Base-by-base conservation (phyloP, 2,329 filamentous ascomycete species). In the Hypoxylon sp. region DNA sequence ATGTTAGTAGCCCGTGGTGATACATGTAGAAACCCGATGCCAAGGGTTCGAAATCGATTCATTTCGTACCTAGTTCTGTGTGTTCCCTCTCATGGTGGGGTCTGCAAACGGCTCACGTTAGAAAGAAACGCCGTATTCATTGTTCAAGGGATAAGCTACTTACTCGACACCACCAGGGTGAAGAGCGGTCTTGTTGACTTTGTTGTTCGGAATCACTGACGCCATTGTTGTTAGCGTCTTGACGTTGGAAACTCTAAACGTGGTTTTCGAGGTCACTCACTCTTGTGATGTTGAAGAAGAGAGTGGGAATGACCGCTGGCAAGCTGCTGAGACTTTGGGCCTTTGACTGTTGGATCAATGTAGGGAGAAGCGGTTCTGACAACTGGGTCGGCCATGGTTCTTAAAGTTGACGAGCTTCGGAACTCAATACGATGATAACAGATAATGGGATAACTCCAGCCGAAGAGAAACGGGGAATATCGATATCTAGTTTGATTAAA, bases 91-190 rank as follows among this genome's bases (percentile, higher is more conserved):
- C 77, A 22, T 72, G 68, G 79, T 90, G 86, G 72, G 94, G 93
- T 83, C 94, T 97, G 78, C 29, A 70, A 47, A 71, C 65, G 42
- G 63, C 64, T 37, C 31, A 58, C 64, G 73, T 79, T 72, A 77
- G 79, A 73, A 72, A 66, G 69, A 57, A 55, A 55, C n/a, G 29
- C 61, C 57, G 52, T 37, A 47, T 60, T 39, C 17, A 63, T 9
- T 22, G 47, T 48, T 62, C 56, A 57, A 56, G 65, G 35, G 39
- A 57, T 61, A 48, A 26, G 58, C 39, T 64, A 91, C 93, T 82
- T 88, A 97, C 93, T 92, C 87, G 75, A 98, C 92, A 90, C 94
- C 94, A 81, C 90, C 86, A 71, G 94, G 94, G 88, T 97, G 94
- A 76, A 97, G 91, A 77, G 89, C 89, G 77, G 94, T 98, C 86